phyloP scores from a whole-genome alignment of 306 rosid species.

The Mimosa bimucronata region DNA sequence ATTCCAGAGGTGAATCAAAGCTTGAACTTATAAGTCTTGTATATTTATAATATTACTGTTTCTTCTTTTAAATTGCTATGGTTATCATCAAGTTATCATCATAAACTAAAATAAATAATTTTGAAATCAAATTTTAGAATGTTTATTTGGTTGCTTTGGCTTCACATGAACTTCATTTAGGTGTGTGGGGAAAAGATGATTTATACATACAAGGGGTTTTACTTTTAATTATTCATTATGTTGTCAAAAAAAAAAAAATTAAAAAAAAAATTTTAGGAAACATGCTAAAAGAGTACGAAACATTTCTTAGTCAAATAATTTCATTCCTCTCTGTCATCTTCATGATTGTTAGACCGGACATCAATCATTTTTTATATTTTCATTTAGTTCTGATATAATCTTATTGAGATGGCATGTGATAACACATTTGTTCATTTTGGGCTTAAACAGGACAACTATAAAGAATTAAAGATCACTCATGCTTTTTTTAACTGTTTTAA shows the following conservation, averaged over 20 bases:
- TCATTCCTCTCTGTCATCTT: neutral
- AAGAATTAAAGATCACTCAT: neutral
- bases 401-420: neutral
- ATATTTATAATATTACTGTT: neutral
- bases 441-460: neutral
- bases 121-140: neutral
- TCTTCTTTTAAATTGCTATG: slow-evolving; percentile 6
- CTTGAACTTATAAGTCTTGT: neutral
- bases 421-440: neutral
- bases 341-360: neutral
- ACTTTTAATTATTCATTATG: neutral
- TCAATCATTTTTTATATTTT: neutral
- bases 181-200: neutral
- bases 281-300: neutral
- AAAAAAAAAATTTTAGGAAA: neutral
- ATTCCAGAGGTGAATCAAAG: neutral
- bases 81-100: neutral
- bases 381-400: neutral
- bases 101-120: neutral
- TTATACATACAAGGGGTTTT: neutral
- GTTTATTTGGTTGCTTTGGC: neutral
- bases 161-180: neutral
- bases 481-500: neutral
- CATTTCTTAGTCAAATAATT: neutral
- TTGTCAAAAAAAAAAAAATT: neutral